These are phyloP conservation scores for Anthracocystis panici-leucophaei DNA, from an alignment of 1,284 basidiomycete genomes.

Conservation along the genomic window DNA sequence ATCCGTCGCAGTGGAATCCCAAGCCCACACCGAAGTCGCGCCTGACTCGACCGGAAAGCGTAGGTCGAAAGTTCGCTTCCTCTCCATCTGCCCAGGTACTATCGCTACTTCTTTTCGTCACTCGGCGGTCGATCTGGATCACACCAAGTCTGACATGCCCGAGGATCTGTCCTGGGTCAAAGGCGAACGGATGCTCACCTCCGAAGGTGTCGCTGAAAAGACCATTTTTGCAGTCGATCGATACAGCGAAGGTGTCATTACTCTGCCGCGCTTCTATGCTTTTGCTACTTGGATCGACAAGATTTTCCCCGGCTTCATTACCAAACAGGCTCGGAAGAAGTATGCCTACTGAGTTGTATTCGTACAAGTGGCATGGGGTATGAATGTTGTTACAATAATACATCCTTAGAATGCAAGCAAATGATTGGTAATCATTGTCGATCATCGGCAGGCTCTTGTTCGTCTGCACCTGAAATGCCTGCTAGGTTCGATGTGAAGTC, in stretches of 20 bases:
- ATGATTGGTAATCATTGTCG: background rate
- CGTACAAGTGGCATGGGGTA: background rate
- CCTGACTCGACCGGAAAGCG: slow-evolving; percentile 1
- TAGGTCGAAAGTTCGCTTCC: slow-evolving; percentile 56
- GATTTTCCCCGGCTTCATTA: slow-evolving; percentile 34
- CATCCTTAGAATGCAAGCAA: background rate
- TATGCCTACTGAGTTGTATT: slow-evolving; percentile 31
- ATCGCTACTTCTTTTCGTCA: slow-evolving; percentile 63
- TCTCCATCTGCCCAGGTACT: slow-evolving; percentile 63
- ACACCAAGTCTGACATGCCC: slow-evolving; percentile 26
- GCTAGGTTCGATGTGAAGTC: slow-evolving; percentile 23
- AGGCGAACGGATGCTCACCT: slow-evolving; percentile 48
- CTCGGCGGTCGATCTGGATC: slow-evolving; percentile 57
- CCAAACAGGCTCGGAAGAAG: slow-evolving; percentile 37
- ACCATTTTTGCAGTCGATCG: slow-evolving; percentile 56
- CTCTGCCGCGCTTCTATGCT: slow-evolving; percentile 50
- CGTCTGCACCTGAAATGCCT: slow-evolving; percentile 35
- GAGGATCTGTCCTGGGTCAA: slow-evolving; percentile 50
- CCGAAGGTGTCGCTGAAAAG: slow-evolving; percentile 44
- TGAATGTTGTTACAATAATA: background rate
- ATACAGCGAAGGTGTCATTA: slow-evolving; percentile 38
- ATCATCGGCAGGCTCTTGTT: slow-evolving; percentile 24
- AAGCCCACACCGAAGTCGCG: slow-evolving; percentile 63
- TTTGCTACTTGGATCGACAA: slow-evolving; percentile 46
- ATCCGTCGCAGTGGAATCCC: slow-evolving; percentile 79